These are phyloP conservation scores for Blastobotrys arbuscula DNA, from an alignment of 1,139 yeast species.

Conservation along the genomic window DNA sequence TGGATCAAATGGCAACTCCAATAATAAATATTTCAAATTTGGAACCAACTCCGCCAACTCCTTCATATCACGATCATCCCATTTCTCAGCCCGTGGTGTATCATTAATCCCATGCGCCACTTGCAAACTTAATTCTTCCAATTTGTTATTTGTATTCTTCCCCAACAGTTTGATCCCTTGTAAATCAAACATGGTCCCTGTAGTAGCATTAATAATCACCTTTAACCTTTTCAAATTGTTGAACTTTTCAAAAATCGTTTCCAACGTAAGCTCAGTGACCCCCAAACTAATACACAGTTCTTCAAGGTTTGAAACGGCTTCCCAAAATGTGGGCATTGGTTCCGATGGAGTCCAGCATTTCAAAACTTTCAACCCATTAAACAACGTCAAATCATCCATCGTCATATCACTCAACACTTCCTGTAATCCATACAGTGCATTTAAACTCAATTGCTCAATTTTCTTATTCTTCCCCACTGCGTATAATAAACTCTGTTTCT, in stretches of 20 bases:
- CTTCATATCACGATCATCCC: conserved; percentile 3
- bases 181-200: neutral
- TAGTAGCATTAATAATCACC: neutral
- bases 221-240: neutral
- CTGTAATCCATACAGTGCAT: neutral
- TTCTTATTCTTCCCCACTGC: neutral
- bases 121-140: neutral
- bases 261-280: neutral
- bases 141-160: neutral
- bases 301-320: neutral
- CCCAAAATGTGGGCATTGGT: conserved; percentile 1
- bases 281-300: neutral
- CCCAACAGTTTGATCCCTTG: neutral
- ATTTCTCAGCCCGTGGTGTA: neutral
- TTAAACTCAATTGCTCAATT: neutral
- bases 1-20: neutral
- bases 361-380: neutral
- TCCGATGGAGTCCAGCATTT: neutral
- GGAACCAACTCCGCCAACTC: neutral
- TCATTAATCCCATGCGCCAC: conserved; percentile 1
- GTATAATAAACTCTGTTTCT: neutral
- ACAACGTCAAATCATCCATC: neutral
- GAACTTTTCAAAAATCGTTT: neutral
- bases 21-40: neutral
- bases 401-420: neutral